phyloP scores from a whole-genome alignment of 257 asterid species.

The Lavandula angustifolia region DNA sequence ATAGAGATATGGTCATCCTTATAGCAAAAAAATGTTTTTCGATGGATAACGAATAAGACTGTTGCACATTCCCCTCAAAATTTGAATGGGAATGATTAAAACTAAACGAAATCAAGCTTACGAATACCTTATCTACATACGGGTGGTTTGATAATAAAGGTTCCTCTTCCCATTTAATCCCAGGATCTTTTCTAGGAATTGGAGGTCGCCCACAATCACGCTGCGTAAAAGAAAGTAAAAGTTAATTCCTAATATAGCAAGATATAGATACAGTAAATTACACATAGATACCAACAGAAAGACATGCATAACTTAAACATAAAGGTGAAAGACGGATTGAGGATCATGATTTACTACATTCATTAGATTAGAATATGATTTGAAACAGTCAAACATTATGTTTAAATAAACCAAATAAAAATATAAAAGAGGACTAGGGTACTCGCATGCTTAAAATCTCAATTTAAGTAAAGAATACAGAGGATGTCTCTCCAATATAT shows the following conservation, averaged over 20 bases:
- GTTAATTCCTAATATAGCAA: too few relatives aligned
- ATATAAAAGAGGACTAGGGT: not conserved
- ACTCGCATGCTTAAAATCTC: not conserved
- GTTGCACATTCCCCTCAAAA: too few relatives aligned
- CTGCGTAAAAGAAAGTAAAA: constrained; percentile 54
- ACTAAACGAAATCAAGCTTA: constrained; percentile 14
- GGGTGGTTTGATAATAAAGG: constrained; percentile 92
- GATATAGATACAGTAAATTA: too few relatives aligned
- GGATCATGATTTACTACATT: constrained; percentile 25
- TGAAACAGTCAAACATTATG: constrained; percentile 8
- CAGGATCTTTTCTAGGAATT: constrained; percentile 84
- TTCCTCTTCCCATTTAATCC: constrained; percentile 83
- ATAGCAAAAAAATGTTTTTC: too few relatives aligned
- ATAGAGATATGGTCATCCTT: too few relatives aligned
- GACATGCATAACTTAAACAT: constrained; percentile 30
- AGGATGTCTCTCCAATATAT: not conserved
- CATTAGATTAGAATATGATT: constrained; percentile 8
- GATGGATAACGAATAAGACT: too few relatives aligned
- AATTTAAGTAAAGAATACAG: constrained; percentile 7
- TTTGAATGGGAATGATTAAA: constrained; percentile 14
- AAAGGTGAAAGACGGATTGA: constrained; percentile 25
- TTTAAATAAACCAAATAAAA: not conserved
- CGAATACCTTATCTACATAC: constrained; percentile 75
- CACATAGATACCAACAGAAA: too few relatives aligned
- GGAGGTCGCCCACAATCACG: constrained; percentile 96